Evolutionary conservation across 75 land plant genomes (phyloP).

Genomic region (Pinus taeda): DNA sequence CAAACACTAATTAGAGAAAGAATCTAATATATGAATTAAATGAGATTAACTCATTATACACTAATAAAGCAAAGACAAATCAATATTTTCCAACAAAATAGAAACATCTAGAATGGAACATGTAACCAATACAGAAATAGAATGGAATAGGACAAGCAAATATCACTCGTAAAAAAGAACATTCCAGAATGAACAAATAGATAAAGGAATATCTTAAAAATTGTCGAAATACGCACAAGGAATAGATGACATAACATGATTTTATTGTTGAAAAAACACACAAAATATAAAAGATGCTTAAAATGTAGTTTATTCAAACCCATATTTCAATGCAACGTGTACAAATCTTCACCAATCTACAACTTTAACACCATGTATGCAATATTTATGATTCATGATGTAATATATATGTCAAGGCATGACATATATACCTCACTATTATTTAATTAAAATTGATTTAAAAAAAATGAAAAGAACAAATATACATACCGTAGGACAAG

Average conservation of each 20-base stretch:
- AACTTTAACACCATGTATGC: neutral
- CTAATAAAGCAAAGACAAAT: neutral
- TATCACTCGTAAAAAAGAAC: neutral
- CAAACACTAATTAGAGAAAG: neutral
- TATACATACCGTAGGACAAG: constrained; percentile 64
- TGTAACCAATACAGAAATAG: neutral
- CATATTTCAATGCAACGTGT: neutral
- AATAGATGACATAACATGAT: neutral
- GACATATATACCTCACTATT: neutral
- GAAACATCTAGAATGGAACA: neutral
- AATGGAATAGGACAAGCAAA: neutral
- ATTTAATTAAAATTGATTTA: neutral
- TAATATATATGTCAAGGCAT: neutral
- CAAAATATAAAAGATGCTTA: neutral
- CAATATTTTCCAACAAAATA: neutral
- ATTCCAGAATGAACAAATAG: neutral
- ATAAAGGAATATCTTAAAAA: neutral
- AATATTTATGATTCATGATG: neutral
- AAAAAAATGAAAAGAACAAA: neutral
- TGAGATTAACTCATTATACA: neutral
- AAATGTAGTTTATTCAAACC: neutral
- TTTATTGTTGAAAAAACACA: neutral
- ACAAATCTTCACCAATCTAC: neutral
- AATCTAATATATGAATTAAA: neutral
- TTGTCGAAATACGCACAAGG: neutral